phyloP scores from a whole-genome alignment of 2,329 filamentous ascomycete genomes.

The Didymella keratinophila region DNA sequence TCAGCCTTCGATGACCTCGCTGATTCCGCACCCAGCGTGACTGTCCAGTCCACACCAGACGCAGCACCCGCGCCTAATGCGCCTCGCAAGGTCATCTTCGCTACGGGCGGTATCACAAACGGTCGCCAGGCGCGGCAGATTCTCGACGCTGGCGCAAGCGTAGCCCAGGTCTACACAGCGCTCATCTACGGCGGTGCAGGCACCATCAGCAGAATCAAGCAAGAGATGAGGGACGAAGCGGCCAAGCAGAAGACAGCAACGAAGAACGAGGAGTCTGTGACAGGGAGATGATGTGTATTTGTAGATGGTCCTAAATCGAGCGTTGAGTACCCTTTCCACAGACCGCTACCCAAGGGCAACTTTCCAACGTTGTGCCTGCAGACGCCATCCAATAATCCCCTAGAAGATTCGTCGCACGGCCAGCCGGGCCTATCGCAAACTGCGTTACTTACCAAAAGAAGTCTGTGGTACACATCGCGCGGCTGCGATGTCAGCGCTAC shows the following conservation, averaged over 20 bases:
- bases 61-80: conserved; percentile 35
- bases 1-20: conserved; percentile 43
- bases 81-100: conserved; percentile 82
- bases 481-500: background rate
- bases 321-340: background rate
- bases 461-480: background rate
- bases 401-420: background rate
- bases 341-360: background rate
- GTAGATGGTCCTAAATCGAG: background rate
- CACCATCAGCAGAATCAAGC: conserved; percentile 64
- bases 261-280: conserved; percentile 16
- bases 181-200: conserved; percentile 69
- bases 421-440: background rate
- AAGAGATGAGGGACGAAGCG: conserved; percentile 57
- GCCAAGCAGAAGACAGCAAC: conserved; percentile 34
- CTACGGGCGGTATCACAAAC: conserved; percentile 89
- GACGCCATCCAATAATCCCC: background rate
- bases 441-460: background rate
- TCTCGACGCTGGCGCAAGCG: conserved; percentile 86
- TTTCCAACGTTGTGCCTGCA: background rate
- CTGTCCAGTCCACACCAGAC: conserved; percentile 27
- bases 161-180: conserved; percentile 91
- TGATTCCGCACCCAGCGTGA: conserved; percentile 39
- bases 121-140: conserved; percentile 83
- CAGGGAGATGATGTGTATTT: conserved; percentile 4